A percentile compares a stretch with the other conserved stretches of the same genome.
phyloP scores from a whole-genome alignment of 1,284 basidiomycete genomes.

The Phylloporus sp. region DNA sequence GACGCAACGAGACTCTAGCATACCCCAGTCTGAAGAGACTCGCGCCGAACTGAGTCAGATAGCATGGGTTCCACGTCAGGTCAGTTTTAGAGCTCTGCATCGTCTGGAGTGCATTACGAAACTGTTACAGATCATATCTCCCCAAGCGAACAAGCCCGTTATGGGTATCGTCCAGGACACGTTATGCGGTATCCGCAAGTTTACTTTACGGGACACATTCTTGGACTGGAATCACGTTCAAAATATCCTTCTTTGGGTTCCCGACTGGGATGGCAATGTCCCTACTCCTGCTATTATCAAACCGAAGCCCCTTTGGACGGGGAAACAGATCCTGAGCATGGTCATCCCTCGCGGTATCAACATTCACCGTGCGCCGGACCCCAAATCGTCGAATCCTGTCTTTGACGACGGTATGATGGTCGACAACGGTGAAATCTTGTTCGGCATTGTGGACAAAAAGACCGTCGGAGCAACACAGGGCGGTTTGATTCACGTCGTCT shows the following conservation, averaged over 20 bases:
- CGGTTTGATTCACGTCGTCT: conserved; percentile 96
- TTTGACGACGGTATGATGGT: conserved; percentile 96
- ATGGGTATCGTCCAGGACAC: conserved; percentile 99
- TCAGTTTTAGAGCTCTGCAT: conserved; percentile 39
- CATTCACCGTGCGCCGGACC: conserved; percentile 81
- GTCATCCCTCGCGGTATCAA: conserved; percentile 97
- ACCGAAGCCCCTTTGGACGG: conserved; percentile 97
- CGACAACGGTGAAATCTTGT: conserved; percentile 97
- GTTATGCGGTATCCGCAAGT: conserved; percentile 96
- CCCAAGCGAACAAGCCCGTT: conserved; percentile 99
- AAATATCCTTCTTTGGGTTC: conserved; percentile 97
- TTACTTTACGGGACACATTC: conserved; percentile 94
- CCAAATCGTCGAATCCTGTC: conserved; percentile 80
- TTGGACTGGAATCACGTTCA: conserved; percentile 95
- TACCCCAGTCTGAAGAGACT: conserved; percentile 99
- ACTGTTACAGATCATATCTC: conserved; percentile 86
- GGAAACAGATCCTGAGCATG: conserved; percentile 96
- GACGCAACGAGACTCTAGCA: conserved; percentile 49
- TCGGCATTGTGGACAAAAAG: conserved; percentile 97
- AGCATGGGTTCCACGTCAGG: conserved; percentile 98
- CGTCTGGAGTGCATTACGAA: background rate
- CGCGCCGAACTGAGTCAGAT: conserved; percentile 97
- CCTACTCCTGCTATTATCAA: conserved; percentile 96
- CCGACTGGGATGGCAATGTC: conserved; percentile 94
- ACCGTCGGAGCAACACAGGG: conserved; percentile 95